phyloP scores from a whole-genome alignment of 139 green algal genomes.

The Coccomyxa sp. region DNA sequence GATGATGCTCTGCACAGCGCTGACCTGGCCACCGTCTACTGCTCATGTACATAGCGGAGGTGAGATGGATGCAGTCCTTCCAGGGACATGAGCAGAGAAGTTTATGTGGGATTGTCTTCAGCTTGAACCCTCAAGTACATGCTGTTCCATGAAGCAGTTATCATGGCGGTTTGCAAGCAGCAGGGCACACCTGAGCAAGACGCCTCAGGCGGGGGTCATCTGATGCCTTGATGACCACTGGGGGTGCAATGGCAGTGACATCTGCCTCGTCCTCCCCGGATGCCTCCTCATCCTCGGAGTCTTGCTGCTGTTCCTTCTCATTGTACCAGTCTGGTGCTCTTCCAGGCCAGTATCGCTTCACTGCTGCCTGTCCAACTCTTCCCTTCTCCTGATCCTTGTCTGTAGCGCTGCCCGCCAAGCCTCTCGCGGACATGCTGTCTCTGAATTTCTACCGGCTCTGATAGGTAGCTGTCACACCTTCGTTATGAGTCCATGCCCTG shows the following conservation, averaged over 20 bases:
- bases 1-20: too few relatives aligned
- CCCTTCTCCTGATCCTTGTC: background rate
- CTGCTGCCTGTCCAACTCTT: background rate
- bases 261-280: conserved; percentile 10
- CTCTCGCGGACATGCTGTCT: background rate
- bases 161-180: too few relatives aligned
- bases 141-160: background rate
- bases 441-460: too few relatives aligned
- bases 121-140: too few relatives aligned
- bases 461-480: too few relatives aligned
- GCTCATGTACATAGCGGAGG: too few relatives aligned
- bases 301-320: conserved; percentile 19
- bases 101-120: too few relatives aligned
- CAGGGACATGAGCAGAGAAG: too few relatives aligned
- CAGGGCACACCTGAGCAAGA: conserved; percentile 16
- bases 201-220: conserved; percentile 56
- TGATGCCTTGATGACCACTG: conserved; percentile 59
- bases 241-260: conserved; percentile 40
- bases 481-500: too few relatives aligned
- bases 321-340: conserved; percentile 78
- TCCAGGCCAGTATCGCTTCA: conserved; percentile 76
- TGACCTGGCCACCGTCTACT: too few relatives aligned
- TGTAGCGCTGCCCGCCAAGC: background rate
- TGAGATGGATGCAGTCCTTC: too few relatives aligned
- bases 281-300: conserved; percentile 14